Conservation (phyloP, 2,329 filamentous ascomycete genomes). For the Penicillium sclerotigenum region DNA sequence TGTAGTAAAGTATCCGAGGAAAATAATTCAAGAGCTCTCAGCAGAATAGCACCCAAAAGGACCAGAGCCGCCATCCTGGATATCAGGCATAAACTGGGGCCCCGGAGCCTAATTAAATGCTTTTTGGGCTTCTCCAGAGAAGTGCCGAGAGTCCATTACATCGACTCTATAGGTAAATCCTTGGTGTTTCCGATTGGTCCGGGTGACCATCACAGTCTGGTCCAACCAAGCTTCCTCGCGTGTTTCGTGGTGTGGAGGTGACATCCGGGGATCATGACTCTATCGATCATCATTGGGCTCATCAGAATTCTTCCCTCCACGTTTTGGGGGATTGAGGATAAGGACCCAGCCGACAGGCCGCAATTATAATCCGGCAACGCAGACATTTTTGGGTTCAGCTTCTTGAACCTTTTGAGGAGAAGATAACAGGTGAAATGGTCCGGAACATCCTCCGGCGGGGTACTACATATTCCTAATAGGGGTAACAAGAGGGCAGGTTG, state of each 20-base stretch:
- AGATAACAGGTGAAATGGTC: not conserved
- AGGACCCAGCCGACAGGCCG: conserved; percentile 8
- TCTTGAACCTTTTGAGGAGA: not conserved
- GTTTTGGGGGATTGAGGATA: conserved; percentile 2
- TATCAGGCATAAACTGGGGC: not conserved
- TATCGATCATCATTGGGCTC: conserved; percentile 15
- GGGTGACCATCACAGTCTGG: conserved; percentile 5
- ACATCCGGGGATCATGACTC: conserved; percentile 25
- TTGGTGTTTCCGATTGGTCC: conserved; percentile 22
- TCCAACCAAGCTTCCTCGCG: conserved; percentile 5
- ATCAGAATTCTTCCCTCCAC: conserved; percentile 3
- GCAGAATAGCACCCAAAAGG: not conserved
- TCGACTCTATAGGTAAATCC: not conserved
- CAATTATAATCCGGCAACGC: conserved; percentile 15
- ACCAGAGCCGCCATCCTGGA: not conserved
- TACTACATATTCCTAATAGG: not conserved
- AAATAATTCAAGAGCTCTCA: not conserved
- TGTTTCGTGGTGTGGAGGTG: conserved; percentile 20
- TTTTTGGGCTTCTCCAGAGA: not conserved
- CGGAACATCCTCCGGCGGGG: not conserved
- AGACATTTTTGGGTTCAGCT: not conserved
- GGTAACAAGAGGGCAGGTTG: too few relatives aligned
- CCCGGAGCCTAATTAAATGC: conserved; percentile 1
- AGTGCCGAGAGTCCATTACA: not conserved
- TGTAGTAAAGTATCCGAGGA: not conserved